Percentiles rank a stretch among this genome's conserved stretches.
Evolutionary conservation across 345 rosid species (phyloP).

Genomic region (Heritiera littoralis): DNA sequence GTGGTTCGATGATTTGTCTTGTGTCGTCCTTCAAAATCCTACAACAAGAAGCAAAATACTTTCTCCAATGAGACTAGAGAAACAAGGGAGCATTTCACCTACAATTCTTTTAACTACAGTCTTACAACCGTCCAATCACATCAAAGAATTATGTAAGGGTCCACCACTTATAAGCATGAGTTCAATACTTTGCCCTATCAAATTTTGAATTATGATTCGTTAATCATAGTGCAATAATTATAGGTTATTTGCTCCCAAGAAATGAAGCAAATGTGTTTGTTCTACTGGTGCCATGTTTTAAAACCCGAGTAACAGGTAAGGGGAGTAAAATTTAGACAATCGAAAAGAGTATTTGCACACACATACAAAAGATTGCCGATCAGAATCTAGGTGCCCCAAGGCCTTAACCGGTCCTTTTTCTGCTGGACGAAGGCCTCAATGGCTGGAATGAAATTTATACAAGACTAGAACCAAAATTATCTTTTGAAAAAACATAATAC

Average conservation of each 20-base stretch:
- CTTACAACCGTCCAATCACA: no score
- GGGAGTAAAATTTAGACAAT: background rate
- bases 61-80: background rate
- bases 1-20: conserved; percentile 70
- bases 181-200: no score
- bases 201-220: no score
- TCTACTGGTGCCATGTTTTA: background rate
- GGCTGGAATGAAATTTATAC: no score
- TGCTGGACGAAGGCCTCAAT: background rate
- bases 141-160: no score
- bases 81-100: no score
- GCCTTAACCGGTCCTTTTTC: background rate
- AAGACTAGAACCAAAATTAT: background rate
- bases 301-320: background rate
- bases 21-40: conserved; percentile 66
- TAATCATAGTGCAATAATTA: no score
- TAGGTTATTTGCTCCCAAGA: background rate
- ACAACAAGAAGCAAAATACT: conserved; percentile 14
- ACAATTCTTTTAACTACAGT: no score
- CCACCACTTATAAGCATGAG: no score
- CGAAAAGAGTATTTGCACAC: background rate
- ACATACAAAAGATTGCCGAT: background rate
- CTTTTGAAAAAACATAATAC: background rate
- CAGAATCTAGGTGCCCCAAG: background rate
- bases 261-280: background rate